These are phyloP conservation scores for Arabidopsis hybrid DNA, from an alignment of 441 rosid species.

Conservation along the genomic window DNA sequence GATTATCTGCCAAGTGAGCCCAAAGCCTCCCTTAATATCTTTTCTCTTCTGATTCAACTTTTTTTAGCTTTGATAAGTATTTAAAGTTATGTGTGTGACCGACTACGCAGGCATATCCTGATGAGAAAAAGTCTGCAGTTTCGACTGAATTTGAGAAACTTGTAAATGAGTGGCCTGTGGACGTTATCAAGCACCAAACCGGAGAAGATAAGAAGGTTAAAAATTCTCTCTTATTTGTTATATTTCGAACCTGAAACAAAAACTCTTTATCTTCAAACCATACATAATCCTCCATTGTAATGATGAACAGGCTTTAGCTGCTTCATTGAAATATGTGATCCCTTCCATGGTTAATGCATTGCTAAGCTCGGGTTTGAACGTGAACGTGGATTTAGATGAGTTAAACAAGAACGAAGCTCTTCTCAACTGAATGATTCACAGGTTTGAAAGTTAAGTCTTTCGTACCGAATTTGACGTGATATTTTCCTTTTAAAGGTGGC, in stretches of 20 bases:
- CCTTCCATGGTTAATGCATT: conserved; percentile 57
- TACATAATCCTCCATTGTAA: background rate
- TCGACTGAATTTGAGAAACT: conserved; percentile 68
- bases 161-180: conserved; percentile 78
- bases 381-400: conserved; percentile 57
- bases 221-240: background rate
- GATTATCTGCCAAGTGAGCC: conserved; percentile 61
- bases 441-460: background rate
- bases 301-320: conserved; percentile 57
- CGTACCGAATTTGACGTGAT: background rate
- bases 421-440: conserved; percentile 36
- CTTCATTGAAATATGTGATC: conserved; percentile 58
- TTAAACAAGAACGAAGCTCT: conserved; percentile 51
- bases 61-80: background rate
- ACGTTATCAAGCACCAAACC: conserved; percentile 60
- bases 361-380: conserved; percentile 53
- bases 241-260: conserved; percentile 11
- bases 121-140: conserved; percentile 51
- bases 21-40: background rate
- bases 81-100: background rate
- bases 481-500: background rate
- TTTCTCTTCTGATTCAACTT: background rate
- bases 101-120: conserved; percentile 60
- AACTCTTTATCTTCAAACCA: background rate
- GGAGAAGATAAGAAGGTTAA: conserved; percentile 67